These are phyloP conservation scores for Lasiosphaeriaceae sp. DNA, from an alignment of 495 filamentous ascomycete species.

Conservation along the genomic window DNA sequence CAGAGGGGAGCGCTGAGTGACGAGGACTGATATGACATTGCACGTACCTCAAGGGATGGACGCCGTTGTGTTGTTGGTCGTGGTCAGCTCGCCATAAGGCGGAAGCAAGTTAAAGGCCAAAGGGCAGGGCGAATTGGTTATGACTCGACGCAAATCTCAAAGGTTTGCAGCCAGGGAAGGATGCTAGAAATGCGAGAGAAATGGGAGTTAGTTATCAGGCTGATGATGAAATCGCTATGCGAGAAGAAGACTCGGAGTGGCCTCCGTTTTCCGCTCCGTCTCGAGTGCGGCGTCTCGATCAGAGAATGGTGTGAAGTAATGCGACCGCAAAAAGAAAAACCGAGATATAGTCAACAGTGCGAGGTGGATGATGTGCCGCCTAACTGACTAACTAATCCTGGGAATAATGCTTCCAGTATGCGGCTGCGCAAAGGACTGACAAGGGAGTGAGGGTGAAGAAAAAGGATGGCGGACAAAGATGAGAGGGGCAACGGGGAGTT, in stretches of 20 bases:
- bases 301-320: too few species aligned
- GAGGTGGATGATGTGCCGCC: slow-evolving; percentile 10
- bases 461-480: slow-evolving; percentile 1
- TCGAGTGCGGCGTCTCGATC: too few species aligned
- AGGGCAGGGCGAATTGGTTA: not conserved
- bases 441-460: not conserved
- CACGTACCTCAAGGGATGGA: not conserved
- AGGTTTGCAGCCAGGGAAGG: slow-evolving; percentile 1
- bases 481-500: not conserved
- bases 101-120: not conserved
- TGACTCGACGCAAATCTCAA: slow-evolving; percentile 9
- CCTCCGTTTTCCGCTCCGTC: too few species aligned
- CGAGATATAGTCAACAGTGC: too few species aligned
- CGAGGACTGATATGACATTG: not conserved
- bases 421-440: slow-evolving; percentile 2
- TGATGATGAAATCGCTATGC: too few species aligned
- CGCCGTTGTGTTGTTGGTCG: not conserved
- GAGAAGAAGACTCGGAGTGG: too few species aligned
- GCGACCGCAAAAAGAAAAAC: too few species aligned
- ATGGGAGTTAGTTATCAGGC: slow-evolving; percentile 2
- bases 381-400: slow-evolving; percentile 17
- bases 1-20: not conserved
- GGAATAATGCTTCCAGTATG: slow-evolving; percentile 9
- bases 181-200: slow-evolving; percentile 1
- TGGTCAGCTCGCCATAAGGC: slow-evolving; percentile 13